Conservation (phyloP, 306 rosid species). For the Mimosa bimucronata region DNA sequence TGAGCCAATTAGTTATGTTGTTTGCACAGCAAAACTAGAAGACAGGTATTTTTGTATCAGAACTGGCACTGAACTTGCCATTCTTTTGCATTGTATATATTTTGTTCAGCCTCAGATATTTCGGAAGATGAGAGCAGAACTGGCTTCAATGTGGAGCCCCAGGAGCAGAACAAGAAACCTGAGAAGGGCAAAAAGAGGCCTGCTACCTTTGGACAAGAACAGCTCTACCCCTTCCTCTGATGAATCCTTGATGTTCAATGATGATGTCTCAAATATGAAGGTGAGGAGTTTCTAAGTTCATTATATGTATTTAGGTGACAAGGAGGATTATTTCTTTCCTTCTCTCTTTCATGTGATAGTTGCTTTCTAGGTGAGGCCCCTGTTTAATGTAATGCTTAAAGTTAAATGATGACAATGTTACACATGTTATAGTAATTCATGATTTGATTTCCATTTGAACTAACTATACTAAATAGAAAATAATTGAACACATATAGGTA, state of each 20-base stretch:
- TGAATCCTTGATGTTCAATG: constrained; percentile 54
- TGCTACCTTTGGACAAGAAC: constrained; percentile 45
- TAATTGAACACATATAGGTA: not conserved
- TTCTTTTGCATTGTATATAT: constrained; percentile 40
- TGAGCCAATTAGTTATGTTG: not conserved
- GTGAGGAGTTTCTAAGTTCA: constrained; percentile 43
- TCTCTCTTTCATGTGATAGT: constrained; percentile 12
- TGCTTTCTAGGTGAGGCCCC: constrained; percentile 33
- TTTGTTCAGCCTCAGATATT: constrained; percentile 82
- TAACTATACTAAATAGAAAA: not conserved
- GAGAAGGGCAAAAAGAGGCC: constrained; percentile 53
- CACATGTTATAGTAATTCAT: not conserved
- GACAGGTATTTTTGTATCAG: constrained; percentile 12
- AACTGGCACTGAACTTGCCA: constrained; percentile 20
- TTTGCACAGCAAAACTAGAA: not conserved
- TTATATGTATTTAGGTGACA: constrained; percentile 24
- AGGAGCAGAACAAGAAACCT: constrained; percentile 59
- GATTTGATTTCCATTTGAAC: not conserved
- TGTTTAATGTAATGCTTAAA: constrained; percentile 17
- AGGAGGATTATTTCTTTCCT: constrained; percentile 17
- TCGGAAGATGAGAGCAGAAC: constrained; percentile 82
- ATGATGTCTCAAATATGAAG: constrained; percentile 73
- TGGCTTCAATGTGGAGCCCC: constrained; percentile 90
- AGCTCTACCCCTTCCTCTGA: constrained; percentile 47
- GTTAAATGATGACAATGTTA: not conserved